These are phyloP conservation scores for Ceratocystis destructans DNA, from an alignment of 2,329 filamentous ascomycete genomes.

Conservation along the genomic window DNA sequence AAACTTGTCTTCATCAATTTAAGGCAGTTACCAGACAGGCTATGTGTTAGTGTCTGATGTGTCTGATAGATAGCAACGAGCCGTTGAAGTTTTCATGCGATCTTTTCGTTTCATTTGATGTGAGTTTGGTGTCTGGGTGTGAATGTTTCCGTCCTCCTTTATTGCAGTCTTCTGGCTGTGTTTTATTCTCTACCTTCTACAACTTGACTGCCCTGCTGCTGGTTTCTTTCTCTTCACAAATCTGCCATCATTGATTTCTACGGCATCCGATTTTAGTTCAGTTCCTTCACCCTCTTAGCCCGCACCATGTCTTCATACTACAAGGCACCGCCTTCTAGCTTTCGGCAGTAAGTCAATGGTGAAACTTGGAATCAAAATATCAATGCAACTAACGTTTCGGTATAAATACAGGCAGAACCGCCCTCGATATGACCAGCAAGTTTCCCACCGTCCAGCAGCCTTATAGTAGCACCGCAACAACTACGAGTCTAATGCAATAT, in stretches of 20 bases:
- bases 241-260: neutral
- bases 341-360: neutral
- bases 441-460: neutral
- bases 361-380: neutral
- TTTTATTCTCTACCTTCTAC: neutral
- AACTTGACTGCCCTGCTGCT: neutral
- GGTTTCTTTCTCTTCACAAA: neutral
- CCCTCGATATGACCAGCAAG: constrained; percentile 2
- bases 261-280: neutral
- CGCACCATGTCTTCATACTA: neutral
- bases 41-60: too few relatives aligned
- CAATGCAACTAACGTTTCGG: neutral
- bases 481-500: neutral
- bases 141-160: too few relatives aligned
- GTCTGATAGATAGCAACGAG: too few relatives aligned
- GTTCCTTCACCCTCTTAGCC: neutral
- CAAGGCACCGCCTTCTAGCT: constrained; percentile 1
- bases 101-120: neutral
- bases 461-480: neutral
- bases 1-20: neutral
- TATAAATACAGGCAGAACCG: neutral
- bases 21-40: neutral
- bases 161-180: too few relatives aligned
- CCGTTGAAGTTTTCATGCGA: neutral
- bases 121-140: neutral